Percentiles rank a stretch among this genome's conserved stretches.
Evolutionary conservation across 176 grass and related monocot species (phyloP).

Genomic region (Neostapfia colusana): DNA sequence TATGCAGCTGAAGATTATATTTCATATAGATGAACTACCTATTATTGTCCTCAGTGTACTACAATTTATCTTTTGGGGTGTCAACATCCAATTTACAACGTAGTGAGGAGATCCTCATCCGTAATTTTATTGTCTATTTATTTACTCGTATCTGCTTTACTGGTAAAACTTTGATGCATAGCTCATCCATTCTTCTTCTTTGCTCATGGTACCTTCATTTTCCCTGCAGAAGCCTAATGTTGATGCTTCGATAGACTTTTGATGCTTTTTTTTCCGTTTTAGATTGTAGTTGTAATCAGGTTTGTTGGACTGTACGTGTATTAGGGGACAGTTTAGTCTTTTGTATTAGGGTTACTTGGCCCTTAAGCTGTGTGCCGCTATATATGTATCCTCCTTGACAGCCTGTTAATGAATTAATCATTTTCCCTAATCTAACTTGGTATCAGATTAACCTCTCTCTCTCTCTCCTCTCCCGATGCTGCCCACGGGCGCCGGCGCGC

Average conservation of each 20-base stretch:
- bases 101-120: slow-evolving; percentile 16
- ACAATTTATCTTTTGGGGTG: slow-evolving; percentile 8
- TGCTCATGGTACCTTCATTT: neutral
- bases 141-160: neutral
- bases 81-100: slow-evolving; percentile 5
- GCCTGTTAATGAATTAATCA: no score
- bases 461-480: no score
- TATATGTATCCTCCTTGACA: no score
- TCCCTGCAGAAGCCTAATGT: neutral
- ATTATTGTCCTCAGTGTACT: neutral
- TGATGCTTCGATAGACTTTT: neutral
- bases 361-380: no score
- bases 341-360: no score
- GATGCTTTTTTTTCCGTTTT: neutral
- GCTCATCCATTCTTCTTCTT: neutral
- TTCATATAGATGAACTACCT: neutral
- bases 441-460: no score
- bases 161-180: slow-evolving; percentile 1
- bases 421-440: no score
- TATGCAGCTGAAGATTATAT: slow-evolving; percentile 3
- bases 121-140: neutral
- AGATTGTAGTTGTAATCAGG: neutral
- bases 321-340: no score
- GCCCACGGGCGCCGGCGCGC: no score
- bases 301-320: no score